These are phyloP conservation scores for Diddensiella caesifluorescens DNA, from an alignment of 805 yeast genomes.

Conservation along the genomic window DNA sequence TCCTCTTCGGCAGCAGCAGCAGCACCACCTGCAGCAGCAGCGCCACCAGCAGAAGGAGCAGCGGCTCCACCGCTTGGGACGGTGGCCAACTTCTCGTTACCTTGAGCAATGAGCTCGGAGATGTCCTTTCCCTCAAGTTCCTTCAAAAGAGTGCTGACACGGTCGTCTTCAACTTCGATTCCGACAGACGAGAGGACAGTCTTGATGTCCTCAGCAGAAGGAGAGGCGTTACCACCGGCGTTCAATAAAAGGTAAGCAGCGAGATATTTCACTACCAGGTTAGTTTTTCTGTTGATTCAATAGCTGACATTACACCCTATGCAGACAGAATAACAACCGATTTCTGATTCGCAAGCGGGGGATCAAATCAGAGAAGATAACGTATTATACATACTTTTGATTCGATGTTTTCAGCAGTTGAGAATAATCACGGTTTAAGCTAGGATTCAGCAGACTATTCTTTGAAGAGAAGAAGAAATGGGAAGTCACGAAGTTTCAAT, in stretches of 20 bases:
- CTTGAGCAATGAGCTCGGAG: conserved; percentile 86
- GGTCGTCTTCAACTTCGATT: conserved; percentile 88
- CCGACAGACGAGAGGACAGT: conserved; percentile 90
- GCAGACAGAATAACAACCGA: too few relatives aligned
- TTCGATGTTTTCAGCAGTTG: not conserved
- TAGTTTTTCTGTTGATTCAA: too few relatives aligned
- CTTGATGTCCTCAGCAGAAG: conserved; percentile 89
- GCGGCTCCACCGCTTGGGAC: conserved; percentile 99
- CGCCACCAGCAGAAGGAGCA: conserved; percentile 66
- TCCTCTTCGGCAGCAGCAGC: conserved; percentile 69
- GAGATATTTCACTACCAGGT: conserved; percentile 95
- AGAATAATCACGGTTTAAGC: conserved; percentile 33
- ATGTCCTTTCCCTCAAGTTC: conserved; percentile 92
- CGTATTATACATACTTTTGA: conserved; percentile 16
- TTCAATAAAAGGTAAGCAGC: conserved; percentile 98
- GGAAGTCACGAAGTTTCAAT: not conserved
- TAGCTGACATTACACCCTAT: too few relatives aligned
- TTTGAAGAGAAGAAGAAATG: conserved; percentile 3
- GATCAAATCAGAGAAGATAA: too few relatives aligned
- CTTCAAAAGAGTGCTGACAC: conserved; percentile 70
- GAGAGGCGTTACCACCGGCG: conserved; percentile 94
- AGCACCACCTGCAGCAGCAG: conserved; percentile 65
- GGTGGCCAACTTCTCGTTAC: conserved; percentile 93
- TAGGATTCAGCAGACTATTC: conserved; percentile 15
- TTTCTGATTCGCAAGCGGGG: too few relatives aligned